These are phyloP conservation scores for Diospyros lotus DNA, from an alignment of 148 eudicot genomes.

Conservation along the genomic window DNA sequence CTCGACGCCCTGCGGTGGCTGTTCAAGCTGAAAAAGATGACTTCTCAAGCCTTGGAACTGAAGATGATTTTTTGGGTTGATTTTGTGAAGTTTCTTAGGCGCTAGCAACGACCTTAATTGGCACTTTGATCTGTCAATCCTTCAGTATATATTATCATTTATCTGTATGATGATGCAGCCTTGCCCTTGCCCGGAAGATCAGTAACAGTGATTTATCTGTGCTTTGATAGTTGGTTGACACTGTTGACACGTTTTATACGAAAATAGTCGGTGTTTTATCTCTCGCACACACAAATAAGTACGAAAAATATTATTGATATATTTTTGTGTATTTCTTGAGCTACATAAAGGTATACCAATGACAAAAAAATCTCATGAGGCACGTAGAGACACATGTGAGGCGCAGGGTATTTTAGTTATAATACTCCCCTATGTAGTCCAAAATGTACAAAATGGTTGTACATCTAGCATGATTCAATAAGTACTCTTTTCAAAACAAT, in stretches of 20 bases:
- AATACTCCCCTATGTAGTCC: too few species aligned
- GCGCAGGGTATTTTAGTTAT: too few species aligned
- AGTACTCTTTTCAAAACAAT: too few species aligned
- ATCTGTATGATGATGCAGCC: background rate
- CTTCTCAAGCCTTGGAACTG: background rate
- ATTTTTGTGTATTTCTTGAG: too few species aligned
- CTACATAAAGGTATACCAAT: too few species aligned
- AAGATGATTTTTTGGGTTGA: background rate
- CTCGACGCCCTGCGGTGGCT: background rate
- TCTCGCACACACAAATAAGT: too few species aligned
- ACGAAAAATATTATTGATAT: too few species aligned
- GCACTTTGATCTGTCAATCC: background rate
- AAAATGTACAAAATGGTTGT: too few species aligned
- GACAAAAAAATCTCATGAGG: too few species aligned
- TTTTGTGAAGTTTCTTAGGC: conserved; percentile 8
- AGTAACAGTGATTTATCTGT: background rate
- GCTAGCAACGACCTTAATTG: conserved; percentile 4
- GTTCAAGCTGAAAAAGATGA: background rate
- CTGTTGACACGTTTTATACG: background rate
- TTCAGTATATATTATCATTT: conserved; percentile 7
- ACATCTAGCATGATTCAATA: too few species aligned
- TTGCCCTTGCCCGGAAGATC: background rate
- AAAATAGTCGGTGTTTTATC: background rate
- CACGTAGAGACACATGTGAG: too few species aligned
- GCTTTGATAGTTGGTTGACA: conserved; percentile 6